phyloP scores from a whole-genome alignment of 805 yeast species.

The Schwanniomyces sp. region DNA sequence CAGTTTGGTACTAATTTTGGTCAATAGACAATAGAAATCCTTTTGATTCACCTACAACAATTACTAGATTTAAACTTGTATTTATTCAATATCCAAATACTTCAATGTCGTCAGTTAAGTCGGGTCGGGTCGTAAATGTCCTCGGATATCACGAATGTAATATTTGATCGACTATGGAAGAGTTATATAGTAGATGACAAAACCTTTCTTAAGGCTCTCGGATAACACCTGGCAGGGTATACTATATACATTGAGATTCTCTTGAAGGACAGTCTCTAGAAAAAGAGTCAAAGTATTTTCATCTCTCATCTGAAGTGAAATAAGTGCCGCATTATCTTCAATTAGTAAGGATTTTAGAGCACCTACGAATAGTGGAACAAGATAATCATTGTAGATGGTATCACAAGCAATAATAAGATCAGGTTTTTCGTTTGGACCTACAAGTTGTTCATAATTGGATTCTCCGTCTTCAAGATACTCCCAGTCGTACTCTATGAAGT shows the following conservation, averaged over 20 bases:
- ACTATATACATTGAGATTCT: slow-evolving; percentile 32
- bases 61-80: background rate
- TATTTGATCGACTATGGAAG: background rate
- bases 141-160: background rate
- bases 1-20: background rate
- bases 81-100: background rate
- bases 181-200: slow-evolving; percentile 39
- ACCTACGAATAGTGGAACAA: slow-evolving; percentile 49
- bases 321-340: slow-evolving; percentile 38
- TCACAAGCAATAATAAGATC: slow-evolving; percentile 62
- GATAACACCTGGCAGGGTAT: slow-evolving; percentile 32
- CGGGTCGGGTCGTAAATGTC: background rate
- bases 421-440: slow-evolving; percentile 18
- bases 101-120: background rate
- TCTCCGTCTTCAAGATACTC: slow-evolving; percentile 44
- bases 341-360: slow-evolving; percentile 41
- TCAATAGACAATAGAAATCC: background rate
- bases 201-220: slow-evolving; percentile 39
- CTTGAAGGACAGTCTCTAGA: slow-evolving; percentile 27
- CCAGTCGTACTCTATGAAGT: slow-evolving; percentile 62
- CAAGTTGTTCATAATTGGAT: slow-evolving; percentile 14
- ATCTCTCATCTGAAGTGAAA: slow-evolving; percentile 54
- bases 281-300: slow-evolving; percentile 49
- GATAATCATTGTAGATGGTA: slow-evolving; percentile 62
- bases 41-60: background rate